These are phyloP conservation scores for Endocladia muricata DNA, from an alignment of 31 red algal species.

Conservation along the genomic window DNA sequence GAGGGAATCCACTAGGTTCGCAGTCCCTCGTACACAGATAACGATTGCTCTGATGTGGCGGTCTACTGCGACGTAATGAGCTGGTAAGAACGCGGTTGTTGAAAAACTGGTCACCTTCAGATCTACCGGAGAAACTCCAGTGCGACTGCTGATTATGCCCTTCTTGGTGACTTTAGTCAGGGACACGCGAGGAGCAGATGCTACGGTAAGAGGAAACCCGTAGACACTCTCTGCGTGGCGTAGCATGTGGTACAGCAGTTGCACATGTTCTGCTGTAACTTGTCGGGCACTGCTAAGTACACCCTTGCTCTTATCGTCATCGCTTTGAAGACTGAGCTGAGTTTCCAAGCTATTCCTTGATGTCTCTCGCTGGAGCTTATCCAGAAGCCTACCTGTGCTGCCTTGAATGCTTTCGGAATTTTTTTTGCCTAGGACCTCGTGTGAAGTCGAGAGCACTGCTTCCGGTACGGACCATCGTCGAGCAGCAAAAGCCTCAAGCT, in stretches of 20 bases:
- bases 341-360: neutral
- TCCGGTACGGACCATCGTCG: neutral
- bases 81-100: conserved; percentile 42
- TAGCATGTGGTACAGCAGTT: conserved; percentile 79
- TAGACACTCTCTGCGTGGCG: conserved; percentile 80
- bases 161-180: conserved; percentile 60
- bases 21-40: conserved; percentile 72
- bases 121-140: conserved; percentile 37
- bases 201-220: conserved; percentile 59
- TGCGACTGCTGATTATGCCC: conserved; percentile 52
- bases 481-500: neutral
- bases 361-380: neutral
- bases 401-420: neutral
- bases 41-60: conserved; percentile 55
- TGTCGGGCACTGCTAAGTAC: neutral
- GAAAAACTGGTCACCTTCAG: conserved; percentile 32
- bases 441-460: neutral
- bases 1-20: conserved; percentile 68
- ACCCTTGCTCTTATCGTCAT: no score
- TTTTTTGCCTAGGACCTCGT: neutral
- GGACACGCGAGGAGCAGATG: conserved; percentile 47
- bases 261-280: conserved; percentile 36
- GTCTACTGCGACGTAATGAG: conserved; percentile 76
- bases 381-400: neutral
- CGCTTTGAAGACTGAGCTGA: neutral